Evolutionary conservation across 2,329 filamentous ascomycete genomes (phyloP), one percentile per base, ranked within the genome.

Genomic region (Alternaria consortialis): DNA sequence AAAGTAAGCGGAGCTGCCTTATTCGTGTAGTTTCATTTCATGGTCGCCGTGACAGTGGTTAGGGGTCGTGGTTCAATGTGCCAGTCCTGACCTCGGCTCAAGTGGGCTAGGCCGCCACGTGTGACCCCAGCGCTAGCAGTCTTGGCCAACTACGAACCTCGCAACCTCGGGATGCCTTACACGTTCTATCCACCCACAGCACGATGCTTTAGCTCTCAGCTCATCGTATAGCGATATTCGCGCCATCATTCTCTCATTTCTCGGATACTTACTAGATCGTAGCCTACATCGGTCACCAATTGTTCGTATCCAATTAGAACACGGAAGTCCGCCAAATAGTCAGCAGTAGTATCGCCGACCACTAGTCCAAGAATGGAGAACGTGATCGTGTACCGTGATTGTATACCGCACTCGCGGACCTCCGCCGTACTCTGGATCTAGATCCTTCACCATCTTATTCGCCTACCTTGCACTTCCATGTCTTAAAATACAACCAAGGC

Each of bases 291-390:
- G 7, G 11, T n/a, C 31, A 34, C 44, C 11, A 55, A 37, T 17
- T 5, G 25, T 15, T 47, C 23, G 15, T 12, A 5, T 29, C 9
- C 23, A 27, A 25, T 40, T 7, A 17, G 15, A 40, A 17, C 23
- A 23, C 53, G 53, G 53, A 36, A 27, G 31, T 55, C 53, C 53
- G 53, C 53, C 34, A 17, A n/a, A 27, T 23, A 47, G 17, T 46
- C 42, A 32, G 42, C 53, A 37, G 20, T 25, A 46, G 20, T 17
- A 47, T 9, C 44, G 44, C 44, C 17, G 44, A 48, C 17, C 34
- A n/a, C 53, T 7, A 17, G 6, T 9, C 15, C 44, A 32, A 13
- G 23, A 36, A 9, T 20, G 20, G 32, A 17, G 7, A 36, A 39
- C 43, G 20, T 31, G 42, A 47, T 47, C 27, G 23, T 40, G 20